Conservation (phyloP, 495 filamentous ascomycete genomes). For the Aspergillus indologenus region DNA sequence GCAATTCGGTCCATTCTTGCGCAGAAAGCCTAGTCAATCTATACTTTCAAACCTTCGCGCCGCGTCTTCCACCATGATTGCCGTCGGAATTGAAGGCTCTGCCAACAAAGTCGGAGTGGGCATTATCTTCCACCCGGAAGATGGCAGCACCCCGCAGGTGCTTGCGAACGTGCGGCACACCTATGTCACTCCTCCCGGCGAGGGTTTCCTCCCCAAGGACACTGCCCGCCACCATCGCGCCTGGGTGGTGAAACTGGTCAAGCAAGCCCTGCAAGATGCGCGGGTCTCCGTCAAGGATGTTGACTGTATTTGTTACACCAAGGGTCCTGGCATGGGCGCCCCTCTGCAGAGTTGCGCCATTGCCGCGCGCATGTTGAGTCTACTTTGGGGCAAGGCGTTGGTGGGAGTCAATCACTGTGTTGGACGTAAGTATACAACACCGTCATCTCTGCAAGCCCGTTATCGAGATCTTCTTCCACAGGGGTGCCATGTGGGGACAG, state of each 20-base stretch:
- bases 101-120: constrained; percentile 97
- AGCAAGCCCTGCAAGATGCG: constrained; percentile 70
- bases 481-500: neutral
- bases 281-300: constrained; percentile 61
- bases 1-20: neutral
- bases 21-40: neutral
- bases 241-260: constrained; percentile 78
- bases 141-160: constrained; percentile 61
- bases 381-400: constrained; percentile 83
- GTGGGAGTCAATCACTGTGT: constrained; percentile 97
- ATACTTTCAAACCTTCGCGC: too few species aligned
- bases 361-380: constrained; percentile 73
- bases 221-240: constrained; percentile 86
- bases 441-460: neutral
- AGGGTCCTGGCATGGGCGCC: constrained; percentile 94
- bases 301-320: constrained; percentile 92
- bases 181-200: constrained; percentile 84
- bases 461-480: neutral
- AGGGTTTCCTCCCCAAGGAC: constrained; percentile 95
- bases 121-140: constrained; percentile 75
- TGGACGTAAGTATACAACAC: constrained; percentile 60
- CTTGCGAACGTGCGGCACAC: constrained; percentile 95
- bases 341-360: constrained; percentile 87
- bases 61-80: constrained; percentile 67
- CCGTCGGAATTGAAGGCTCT: constrained; percentile 92